A percentile compares a stretch with the other conserved stretches of the same genome.
Conservation (phyloP, 306 rosid genomes). For the Spatholobus suberectus region DNA sequence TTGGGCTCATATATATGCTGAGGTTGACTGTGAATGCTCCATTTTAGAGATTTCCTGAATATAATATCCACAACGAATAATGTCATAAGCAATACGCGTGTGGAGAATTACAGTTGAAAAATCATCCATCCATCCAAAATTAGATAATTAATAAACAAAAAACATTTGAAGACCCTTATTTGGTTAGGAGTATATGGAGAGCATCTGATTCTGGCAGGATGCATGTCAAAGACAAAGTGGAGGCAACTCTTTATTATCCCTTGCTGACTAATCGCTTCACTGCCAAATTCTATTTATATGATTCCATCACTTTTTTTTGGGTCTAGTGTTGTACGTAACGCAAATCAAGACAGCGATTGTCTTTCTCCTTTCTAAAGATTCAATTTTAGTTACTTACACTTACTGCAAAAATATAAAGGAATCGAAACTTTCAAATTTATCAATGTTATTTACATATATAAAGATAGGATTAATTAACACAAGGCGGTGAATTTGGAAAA, state of each 20-base stretch:
- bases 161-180: slow-evolving; percentile 5
- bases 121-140: not conserved
- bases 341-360: not conserved
- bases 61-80: slow-evolving; percentile 34
- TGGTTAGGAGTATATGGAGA: not conserved
- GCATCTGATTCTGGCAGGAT: slow-evolving; percentile 40
- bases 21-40: slow-evolving; percentile 2
- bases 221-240: slow-evolving; percentile 31
- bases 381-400: not conserved
- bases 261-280: not conserved
- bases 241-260: not conserved
- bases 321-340: not conserved
- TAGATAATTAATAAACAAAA: not conserved
- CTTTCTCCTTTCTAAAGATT: slow-evolving; percentile 8
- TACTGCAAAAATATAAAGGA: not conserved
- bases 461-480: too few relatives aligned
- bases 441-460: too few relatives aligned
- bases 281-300: slow-evolving; percentile 1
- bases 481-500: too few relatives aligned
- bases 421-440: too few relatives aligned
- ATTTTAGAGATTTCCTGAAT: slow-evolving; percentile 24
- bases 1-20: not conserved
- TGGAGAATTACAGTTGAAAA: not conserved
- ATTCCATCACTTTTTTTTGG: not conserved
- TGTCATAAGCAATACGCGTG: not conserved